Evolutionary conservation across 1,139 yeast genomes (phyloP).

Genomic region (Blastobotrys buckinghamii): DNA sequence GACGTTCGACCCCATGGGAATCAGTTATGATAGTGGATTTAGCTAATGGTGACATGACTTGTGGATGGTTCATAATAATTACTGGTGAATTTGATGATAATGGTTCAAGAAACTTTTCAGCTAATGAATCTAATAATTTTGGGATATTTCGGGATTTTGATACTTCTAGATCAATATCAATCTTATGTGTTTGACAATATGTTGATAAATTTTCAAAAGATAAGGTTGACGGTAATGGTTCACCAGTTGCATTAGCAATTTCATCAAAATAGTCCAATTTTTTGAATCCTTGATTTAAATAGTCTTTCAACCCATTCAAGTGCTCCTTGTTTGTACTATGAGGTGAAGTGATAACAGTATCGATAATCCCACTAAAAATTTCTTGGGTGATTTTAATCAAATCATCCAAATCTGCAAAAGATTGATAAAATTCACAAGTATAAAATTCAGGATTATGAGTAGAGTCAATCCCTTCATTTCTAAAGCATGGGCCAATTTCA

Average conservation of each 20-base stretch:
- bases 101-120: slow-evolving; percentile 62
- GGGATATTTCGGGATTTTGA: slow-evolving; percentile 43
- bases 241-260: slow-evolving; percentile 41
- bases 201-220: slow-evolving; percentile 16
- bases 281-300: slow-evolving; percentile 17
- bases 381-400: slow-evolving; percentile 61
- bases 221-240: slow-evolving; percentile 37
- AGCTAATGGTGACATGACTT: slow-evolving; percentile 79
- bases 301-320: slow-evolving; percentile 11
- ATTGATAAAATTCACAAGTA: slow-evolving; percentile 87
- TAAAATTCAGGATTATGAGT: slow-evolving; percentile 97
- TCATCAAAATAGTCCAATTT: slow-evolving; percentile 43
- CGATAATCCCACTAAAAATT: slow-evolving; percentile 41
- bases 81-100: slow-evolving; percentile 52
- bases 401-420: slow-evolving; percentile 60
- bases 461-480: slow-evolving; percentile 90
- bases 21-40: slow-evolving; percentile 44
- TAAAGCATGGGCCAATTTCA: slow-evolving; percentile 78
- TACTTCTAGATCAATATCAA: slow-evolving; percentile 38
- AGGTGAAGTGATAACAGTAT: slow-evolving; percentile 16
- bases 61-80: slow-evolving; percentile 78
- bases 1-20: slow-evolving; percentile 31
- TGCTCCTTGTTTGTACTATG: neutral
- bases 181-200: neutral
- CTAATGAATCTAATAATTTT: slow-evolving; percentile 60